A percentile compares a stretch with the other conserved stretches of the same genome.
These are phyloP conservation scores for Penicillium macrosclerotiorum DNA, from an alignment of 495 filamentous ascomycete species.

Conservation along the genomic window DNA sequence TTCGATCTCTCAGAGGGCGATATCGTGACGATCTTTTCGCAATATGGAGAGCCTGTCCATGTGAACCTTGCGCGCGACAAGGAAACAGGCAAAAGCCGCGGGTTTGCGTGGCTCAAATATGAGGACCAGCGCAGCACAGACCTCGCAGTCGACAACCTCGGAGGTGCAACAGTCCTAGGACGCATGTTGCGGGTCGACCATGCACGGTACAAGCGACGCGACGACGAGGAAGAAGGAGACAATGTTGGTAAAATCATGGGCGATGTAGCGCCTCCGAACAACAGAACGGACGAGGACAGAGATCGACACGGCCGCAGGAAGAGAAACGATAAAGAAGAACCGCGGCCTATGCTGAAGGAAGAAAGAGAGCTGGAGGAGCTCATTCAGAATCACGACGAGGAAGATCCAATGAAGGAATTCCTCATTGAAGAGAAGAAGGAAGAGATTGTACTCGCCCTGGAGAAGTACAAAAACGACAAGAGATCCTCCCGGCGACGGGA, in stretches of 20 bases:
- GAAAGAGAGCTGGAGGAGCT: conserved; percentile 76
- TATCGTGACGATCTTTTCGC: conserved; percentile 94
- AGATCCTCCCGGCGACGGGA: conserved; percentile 36
- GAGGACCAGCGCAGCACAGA: conserved; percentile 97
- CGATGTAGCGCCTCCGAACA: conserved; percentile 21
- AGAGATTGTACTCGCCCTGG: conserved; percentile 70
- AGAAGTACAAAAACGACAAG: conserved; percentile 47
- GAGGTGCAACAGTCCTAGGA: conserved; percentile 79
- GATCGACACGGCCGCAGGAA: conserved; percentile 48
- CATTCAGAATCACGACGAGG: conserved; percentile 81
- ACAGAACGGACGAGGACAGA: conserved; percentile 30
- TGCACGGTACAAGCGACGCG: conserved; percentile 80
- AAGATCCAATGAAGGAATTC: conserved; percentile 96
- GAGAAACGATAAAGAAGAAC: conserved; percentile 31
- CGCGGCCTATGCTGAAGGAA: conserved; percentile 54
- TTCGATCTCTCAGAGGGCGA: conserved; percentile 95
- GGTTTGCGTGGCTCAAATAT: conserved; percentile 95
- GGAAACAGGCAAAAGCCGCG: conserved; percentile 89
- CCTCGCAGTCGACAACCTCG: conserved; percentile 92
- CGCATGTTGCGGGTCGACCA: conserved; percentile 87
- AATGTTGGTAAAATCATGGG: conserved; percentile 44
- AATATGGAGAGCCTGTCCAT: conserved; percentile 91
- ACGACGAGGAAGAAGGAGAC: conserved; percentile 77
- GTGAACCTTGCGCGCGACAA: conserved; percentile 90
- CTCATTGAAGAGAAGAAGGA: conserved; percentile 85